Evolutionary conservation across 1,139 yeast genomes (phyloP), one percentile per base, ranked within the genome.

Genomic region (Trichomonascaceae sp.): DNA sequence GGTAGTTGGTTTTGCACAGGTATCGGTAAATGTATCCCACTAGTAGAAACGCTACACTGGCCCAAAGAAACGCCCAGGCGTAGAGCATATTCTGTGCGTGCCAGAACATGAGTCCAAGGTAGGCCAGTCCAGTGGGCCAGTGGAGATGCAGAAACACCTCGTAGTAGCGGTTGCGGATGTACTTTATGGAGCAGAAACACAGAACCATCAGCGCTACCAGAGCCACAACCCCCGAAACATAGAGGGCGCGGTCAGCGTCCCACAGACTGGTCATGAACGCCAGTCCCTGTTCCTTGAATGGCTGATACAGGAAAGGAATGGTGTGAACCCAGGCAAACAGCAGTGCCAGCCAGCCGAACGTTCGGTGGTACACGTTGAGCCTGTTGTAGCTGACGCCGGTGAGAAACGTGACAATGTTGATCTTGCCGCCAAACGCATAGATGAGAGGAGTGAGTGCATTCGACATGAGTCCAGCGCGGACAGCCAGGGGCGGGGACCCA

Each of bases 401-500:
- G 4, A 73, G 37, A 53, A 62, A 57, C 36, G 72, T 68, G 28
- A 76, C 51, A 34, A 76, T 55, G 50, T 76, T 76, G 50, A 67
- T 72, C 45, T 84, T 63, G 8, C 82, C 81, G 0, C 76, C 79
- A 54, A 76, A 65, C 15, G 71, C 52, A 31, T 73, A 61, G 22
- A 75, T 50, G n/a, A 74, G 47, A 0, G 80, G 81, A 44, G 70
- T 54, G 43, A 71, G 52, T 18, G 66, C 64, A 30, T 75, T 65
- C 3, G 73, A 65, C 27, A 76, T 49, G 22, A 74, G 63, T 20
- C 82, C 79, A 0, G 77, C 56, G 41, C 87, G 61, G 30, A 66
- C 75, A 1, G 71, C 74, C 38, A 64, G 51, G n/a, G 80, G 80
- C n/a, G 80, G 76, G 1, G 76, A 62, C 1, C 80, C 81, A 51